Evolutionary conservation across 1,284 basidiomycete species (phyloP).

Genomic region (Apiotrichum brassicae): DNA sequence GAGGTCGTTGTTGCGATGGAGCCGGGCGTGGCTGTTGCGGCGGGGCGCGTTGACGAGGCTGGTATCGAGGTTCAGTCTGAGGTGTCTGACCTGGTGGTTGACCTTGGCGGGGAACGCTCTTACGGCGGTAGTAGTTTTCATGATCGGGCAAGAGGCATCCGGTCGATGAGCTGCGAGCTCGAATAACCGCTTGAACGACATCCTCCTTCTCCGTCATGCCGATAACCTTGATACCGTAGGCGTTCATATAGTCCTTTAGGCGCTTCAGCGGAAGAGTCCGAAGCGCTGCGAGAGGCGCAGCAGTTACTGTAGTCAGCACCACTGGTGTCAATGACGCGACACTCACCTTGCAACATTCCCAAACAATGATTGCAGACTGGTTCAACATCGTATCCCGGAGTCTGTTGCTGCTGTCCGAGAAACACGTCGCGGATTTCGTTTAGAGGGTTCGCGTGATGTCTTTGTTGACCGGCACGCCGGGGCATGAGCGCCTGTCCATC

Average conservation of each 20-base stretch:
- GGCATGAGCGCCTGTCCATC: constrained; percentile 46
- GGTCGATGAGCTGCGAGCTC: constrained; percentile 34
- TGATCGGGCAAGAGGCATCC: constrained; percentile 39
- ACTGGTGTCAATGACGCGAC: neutral
- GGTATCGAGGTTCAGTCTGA: neutral
- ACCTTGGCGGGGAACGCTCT: constrained; percentile 31
- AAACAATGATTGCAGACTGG: constrained; percentile 41
- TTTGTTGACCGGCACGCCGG: constrained; percentile 13
- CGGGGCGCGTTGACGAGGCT: constrained; percentile 6
- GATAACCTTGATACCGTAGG: constrained; percentile 38
- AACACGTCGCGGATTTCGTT: constrained; percentile 26
- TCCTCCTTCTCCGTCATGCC: constrained; percentile 44
- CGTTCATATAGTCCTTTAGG: constrained; percentile 43
- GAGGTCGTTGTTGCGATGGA: constrained; percentile 16
- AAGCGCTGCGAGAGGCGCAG: constrained; percentile 32
- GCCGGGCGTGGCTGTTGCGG: constrained; percentile 11
- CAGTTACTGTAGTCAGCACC: constrained; percentile 30
- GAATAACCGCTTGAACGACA: constrained; percentile 39
- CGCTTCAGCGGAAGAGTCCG: constrained; percentile 42
- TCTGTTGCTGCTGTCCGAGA: constrained; percentile 11
- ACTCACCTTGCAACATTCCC: constrained; percentile 44
- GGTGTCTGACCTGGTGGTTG: neutral
- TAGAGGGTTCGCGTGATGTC: constrained; percentile 9
- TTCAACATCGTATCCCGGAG: constrained; percentile 41
- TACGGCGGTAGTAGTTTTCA: constrained; percentile 42